phyloP scores from a whole-genome alignment of 345 rosid genomes.

The Cardiospermum halicacabum region DNA sequence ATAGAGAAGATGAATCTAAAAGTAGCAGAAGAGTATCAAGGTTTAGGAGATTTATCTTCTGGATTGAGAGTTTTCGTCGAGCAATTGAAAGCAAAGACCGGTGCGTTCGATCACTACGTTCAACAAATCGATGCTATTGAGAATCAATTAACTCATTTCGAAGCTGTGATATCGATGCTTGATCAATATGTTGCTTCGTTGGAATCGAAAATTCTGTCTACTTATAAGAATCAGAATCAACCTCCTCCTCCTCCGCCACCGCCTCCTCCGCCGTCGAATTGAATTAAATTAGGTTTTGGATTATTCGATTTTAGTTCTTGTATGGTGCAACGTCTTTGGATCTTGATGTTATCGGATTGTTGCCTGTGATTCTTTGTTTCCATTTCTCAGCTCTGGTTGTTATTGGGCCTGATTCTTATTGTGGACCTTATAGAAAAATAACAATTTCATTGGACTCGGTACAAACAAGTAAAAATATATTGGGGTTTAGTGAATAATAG shows the following conservation, averaged over 20 bases:
- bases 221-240: too few species aligned
- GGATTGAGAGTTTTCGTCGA: conserved; percentile 71
- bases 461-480: too few species aligned
- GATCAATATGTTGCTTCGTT: conserved; percentile 65
- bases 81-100: conserved; percentile 65
- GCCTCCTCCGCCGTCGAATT: conserved; percentile 16
- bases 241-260: conserved; percentile 31
- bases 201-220: conserved; percentile 58
- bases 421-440: too few species aligned
- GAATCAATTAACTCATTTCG: conserved; percentile 71
- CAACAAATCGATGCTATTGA: conserved; percentile 70
- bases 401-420: too few species aligned
- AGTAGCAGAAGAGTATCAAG: conserved; percentile 65
- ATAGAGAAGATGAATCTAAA: conserved; percentile 83
- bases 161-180: conserved; percentile 71
- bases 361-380: too few species aligned
- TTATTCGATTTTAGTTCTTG: too few species aligned
- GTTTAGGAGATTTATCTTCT: conserved; percentile 70
- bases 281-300: too few species aligned
- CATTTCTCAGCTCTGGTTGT: too few species aligned
- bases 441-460: too few species aligned
- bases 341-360: too few species aligned
- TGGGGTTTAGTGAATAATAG: too few species aligned
- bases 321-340: too few species aligned
- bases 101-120: conserved; percentile 66